A percentile compares a stretch with the other conserved stretches of the same genome.
phyloP scores from a whole-genome alignment of 768 basidiomycete species.

The Agrocybe pediades region DNA sequence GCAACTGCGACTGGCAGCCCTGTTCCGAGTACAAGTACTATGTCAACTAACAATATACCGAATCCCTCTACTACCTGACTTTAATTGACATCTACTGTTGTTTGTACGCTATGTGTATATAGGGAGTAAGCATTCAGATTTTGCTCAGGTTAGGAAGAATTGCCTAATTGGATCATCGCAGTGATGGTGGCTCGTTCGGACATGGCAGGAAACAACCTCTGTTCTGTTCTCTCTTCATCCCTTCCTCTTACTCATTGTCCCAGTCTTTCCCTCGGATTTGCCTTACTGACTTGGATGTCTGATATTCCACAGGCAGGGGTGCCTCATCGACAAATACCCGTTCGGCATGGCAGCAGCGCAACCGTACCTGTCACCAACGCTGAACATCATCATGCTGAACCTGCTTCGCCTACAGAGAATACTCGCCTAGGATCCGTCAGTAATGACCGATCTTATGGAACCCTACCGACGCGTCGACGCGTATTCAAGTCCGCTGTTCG shows the following conservation, averaged over 20 bases:
- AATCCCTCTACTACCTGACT: not conserved
- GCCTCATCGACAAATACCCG: not conserved
- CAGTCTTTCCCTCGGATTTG: too few relatives aligned
- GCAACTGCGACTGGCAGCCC: not conserved
- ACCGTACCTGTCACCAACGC: slow-evolving; percentile 9
- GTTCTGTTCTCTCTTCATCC: not conserved
- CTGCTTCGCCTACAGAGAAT: slow-evolving; percentile 14
- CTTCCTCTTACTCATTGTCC: not conserved
- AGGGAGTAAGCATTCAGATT: too few relatives aligned
- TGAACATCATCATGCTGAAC: not conserved
- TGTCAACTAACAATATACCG: not conserved
- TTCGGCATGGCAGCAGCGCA: slow-evolving; percentile 8
- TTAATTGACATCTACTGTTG: not conserved
- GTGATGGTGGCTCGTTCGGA: not conserved
- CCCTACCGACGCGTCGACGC: slow-evolving; percentile 38
- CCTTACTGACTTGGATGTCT: not conserved
- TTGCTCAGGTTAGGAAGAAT: not conserved
- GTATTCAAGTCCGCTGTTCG: slow-evolving; percentile 29
- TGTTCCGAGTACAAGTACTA: not conserved
- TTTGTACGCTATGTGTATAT: not conserved
- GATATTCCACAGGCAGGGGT: not conserved
- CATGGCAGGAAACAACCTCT: not conserved
- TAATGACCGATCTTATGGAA: slow-evolving; percentile 52
- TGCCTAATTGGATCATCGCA: not conserved
- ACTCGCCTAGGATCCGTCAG: slow-evolving; percentile 13